Base-by-base conservation (phyloP, 1,284 basidiomycete species). In the Sporisorium graminicola region DNA sequence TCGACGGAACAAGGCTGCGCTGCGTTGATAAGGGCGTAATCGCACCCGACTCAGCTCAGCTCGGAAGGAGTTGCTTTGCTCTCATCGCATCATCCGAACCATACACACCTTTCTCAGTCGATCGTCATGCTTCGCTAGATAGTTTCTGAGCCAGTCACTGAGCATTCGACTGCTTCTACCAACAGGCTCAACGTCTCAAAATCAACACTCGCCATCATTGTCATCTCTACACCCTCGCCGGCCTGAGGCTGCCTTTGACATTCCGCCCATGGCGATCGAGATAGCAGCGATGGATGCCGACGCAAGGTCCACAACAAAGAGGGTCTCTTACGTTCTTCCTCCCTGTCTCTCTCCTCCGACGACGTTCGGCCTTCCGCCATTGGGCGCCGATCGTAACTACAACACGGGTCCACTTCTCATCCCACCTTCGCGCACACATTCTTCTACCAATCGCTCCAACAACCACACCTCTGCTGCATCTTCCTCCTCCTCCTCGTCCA, bases 261-360 rank as follows among this genome's bases (percentile, higher is more conserved):
- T 18, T n/a, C 35, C 57, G 16, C 35, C 5, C 8, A 68, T 61
- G 65, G 58, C 61, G 18, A 55, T 63, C 35, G 44, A 68, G 18
- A 35, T 55, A 2, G n/a, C 59, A 51, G 26, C 61, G 18, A 67
- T 65, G 63, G 67, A 66, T 20, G 43, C 20, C 27, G 73, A 70
- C 26, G 31, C 59, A 9, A 64, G 58, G 42, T 60, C 70, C 24
- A 77, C 66, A 29, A 73, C 66, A 29, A 75, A 75, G 58, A 51
- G 78, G 24, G 58, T 80, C 10, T 82, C 78, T 4, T 82, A 82
- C 31, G 75, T 78, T 5, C 68, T 82, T 3, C 80, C 80, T 0
- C 58, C 74, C 9, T 62, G 58, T 29, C 60, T 51, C 20, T 55
- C 60, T 18, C 73, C 78, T 26, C 70, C 79, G 3, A 66, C 60